These are phyloP conservation scores for Quercus rubra DNA, from an alignment of 306 rosid genomes.

Conservation along the genomic window DNA sequence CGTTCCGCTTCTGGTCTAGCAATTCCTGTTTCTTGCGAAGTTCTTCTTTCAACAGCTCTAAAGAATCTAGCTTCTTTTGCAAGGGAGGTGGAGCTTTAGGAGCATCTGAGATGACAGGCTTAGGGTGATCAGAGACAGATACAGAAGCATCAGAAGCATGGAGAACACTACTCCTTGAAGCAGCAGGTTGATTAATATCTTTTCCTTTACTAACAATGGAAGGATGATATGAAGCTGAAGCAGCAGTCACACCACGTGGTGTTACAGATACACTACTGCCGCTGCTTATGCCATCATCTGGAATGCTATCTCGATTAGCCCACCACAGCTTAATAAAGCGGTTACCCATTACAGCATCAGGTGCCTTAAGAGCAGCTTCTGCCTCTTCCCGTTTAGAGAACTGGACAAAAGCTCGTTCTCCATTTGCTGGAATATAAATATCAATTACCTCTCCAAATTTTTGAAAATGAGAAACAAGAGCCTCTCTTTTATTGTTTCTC, in stretches of 20 bases:
- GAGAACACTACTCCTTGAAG: slow-evolving; percentile 43
- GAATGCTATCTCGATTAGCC: slow-evolving; percentile 98
- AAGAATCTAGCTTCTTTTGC: slow-evolving; percentile 75
- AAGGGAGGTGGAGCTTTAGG: slow-evolving; percentile 62
- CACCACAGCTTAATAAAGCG: slow-evolving; percentile 97
- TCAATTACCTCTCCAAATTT: slow-evolving; percentile 89
- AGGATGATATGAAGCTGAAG: slow-evolving; percentile 45
- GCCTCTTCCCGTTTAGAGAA: slow-evolving; percentile 98
- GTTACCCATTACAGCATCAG: slow-evolving; percentile 98
- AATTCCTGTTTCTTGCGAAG: slow-evolving; percentile 95
- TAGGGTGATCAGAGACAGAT: slow-evolving; percentile 49
- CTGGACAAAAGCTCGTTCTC: slow-evolving; percentile 94
- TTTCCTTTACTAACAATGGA: slow-evolving; percentile 47
- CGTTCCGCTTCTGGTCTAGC: slow-evolving; percentile 85
- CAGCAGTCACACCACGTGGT: slow-evolving; percentile 49
- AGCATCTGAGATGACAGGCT: slow-evolving; percentile 49
- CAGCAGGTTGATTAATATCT: slow-evolving; percentile 53
- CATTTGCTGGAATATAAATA: slow-evolving; percentile 78
- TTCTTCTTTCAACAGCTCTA: slow-evolving; percentile 86
- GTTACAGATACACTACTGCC: slow-evolving; percentile 47
- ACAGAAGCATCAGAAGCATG: slow-evolving; percentile 43
- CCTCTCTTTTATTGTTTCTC: slow-evolving; percentile 68
- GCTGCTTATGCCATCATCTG: slow-evolving; percentile 50
- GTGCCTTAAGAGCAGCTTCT: slow-evolving; percentile 91
- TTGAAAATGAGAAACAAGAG: slow-evolving; percentile 86